These are phyloP conservation scores for Adenanthera pavonina DNA, from an alignment of 306 rosid species.

Conservation along the genomic window DNA sequence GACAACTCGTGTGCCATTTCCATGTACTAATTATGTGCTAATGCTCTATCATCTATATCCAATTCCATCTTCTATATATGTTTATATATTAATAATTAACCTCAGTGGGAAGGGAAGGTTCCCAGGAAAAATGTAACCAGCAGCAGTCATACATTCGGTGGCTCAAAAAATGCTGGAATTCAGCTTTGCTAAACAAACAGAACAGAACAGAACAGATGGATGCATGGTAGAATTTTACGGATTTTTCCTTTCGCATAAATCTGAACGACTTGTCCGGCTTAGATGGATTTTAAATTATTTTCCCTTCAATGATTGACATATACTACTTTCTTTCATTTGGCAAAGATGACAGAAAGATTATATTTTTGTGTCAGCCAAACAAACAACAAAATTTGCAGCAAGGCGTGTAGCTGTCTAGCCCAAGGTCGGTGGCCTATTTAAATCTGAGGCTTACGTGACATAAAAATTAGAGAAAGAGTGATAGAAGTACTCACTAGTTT, in stretches of 20 bases:
- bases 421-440: conserved; percentile 17
- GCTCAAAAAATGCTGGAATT: not conserved
- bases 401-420: conserved; percentile 3
- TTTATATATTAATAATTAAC: not conserved
- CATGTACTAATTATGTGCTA: not conserved
- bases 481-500: not conserved
- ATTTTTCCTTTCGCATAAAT: not conserved
- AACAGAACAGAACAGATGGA: not conserved
- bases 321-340: not conserved
- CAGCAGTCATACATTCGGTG: not conserved
- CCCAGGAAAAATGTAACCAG: not conserved
- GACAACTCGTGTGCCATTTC: not conserved
- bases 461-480: not conserved
- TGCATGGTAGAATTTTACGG: not conserved
- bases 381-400: conserved; percentile 21
- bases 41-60: not conserved
- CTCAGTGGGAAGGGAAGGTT: conserved; percentile 3
- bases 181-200: no score
- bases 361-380: conserved; percentile 3
- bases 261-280: not conserved
- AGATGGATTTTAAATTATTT: not conserved
- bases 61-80: not conserved
- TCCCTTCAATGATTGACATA: not conserved
- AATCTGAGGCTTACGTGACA: not conserved
- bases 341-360: conserved; percentile 26